phyloP scores from a whole-genome alignment of 2,329 filamentous ascomycete genomes.

The Emergomyces orientalis region DNA sequence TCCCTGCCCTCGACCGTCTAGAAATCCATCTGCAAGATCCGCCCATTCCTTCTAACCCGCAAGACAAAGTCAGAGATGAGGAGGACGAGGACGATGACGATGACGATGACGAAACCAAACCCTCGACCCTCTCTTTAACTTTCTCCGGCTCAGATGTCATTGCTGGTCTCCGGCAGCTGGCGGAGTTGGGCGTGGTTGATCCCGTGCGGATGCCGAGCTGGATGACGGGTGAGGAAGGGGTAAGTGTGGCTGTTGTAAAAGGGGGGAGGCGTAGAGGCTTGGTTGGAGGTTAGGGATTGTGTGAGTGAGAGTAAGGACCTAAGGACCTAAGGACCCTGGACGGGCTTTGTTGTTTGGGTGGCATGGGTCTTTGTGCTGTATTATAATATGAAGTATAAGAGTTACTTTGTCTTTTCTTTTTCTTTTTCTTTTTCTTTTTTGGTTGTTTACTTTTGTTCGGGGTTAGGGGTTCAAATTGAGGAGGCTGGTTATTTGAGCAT shows the following conservation, averaged over 20 bases:
- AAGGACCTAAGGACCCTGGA: too few species aligned
- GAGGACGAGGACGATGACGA: slow-evolving; percentile 8
- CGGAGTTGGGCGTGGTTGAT: slow-evolving; percentile 63
- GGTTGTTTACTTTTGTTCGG: too few species aligned
- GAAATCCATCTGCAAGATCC: slow-evolving; percentile 43
- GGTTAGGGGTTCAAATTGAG: too few species aligned
- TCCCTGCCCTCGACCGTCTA: slow-evolving; percentile 37
- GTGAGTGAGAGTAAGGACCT: neutral
- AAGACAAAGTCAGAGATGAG: neutral
- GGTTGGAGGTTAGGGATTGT: neutral
- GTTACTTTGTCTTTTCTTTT: too few species aligned
- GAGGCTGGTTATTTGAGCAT: too few species aligned
- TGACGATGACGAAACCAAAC: slow-evolving; percentile 1
- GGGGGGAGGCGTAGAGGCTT: slow-evolving; percentile 40
- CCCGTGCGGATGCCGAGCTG: slow-evolving; percentile 74
- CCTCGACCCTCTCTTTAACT: slow-evolving; percentile 41
- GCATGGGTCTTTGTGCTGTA: too few species aligned
- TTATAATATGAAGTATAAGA: too few species aligned
- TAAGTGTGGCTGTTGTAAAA: slow-evolving; percentile 62
- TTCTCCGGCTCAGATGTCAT: slow-evolving; percentile 74
- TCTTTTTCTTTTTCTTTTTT: too few species aligned
- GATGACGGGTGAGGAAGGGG: slow-evolving; percentile 81
- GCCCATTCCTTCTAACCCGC: slow-evolving; percentile 23
- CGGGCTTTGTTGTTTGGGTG: too few species aligned
- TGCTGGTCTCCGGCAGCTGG: slow-evolving; percentile 65